Evolutionary conservation across 345 rosid genomes (phyloP).

Genomic region (Syzygium jambos): DNA sequence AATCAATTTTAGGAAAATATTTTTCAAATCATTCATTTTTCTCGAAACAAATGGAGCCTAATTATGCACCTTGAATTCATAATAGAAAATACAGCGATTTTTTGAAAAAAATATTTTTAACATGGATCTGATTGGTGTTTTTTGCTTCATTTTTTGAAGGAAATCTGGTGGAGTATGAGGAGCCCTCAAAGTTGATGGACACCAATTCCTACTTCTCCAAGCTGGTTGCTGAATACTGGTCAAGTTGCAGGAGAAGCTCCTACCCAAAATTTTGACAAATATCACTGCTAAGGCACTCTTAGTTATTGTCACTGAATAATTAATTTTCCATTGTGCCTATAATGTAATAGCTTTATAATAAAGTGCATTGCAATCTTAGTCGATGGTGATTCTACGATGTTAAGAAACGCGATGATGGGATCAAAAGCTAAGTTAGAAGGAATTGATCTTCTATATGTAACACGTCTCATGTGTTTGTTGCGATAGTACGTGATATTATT

Average conservation of each 20-base stretch:
- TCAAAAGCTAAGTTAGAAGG: neutral
- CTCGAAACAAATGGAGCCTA: no score
- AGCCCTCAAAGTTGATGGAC: constrained; percentile 60
- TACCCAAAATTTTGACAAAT: neutral
- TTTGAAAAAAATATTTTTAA: neutral
- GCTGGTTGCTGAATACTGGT: constrained; percentile 76
- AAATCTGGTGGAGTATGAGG: constrained; percentile 54
- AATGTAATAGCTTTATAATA: neutral
- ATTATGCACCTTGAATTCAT: neutral
- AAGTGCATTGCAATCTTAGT: neutral
- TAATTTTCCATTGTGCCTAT: neutral
- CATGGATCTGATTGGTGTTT: no score
- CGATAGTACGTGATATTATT: neutral
- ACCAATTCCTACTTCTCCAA: constrained; percentile 62
- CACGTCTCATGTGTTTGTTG: neutral
- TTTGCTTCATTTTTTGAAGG: constrained; percentile 22
- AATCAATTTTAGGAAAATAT: no score
- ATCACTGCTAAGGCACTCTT: neutral
- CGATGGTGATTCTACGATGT: neutral
- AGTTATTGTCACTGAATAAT: neutral
- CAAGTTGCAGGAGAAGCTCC: constrained; percentile 45
- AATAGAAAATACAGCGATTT: neutral
- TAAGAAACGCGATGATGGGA: neutral
- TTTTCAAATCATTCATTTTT: no score
- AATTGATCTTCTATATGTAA: neutral